A percentile compares a stretch with the other conserved stretches of the same genome.
Evolutionary conservation across 2,329 filamentous ascomycete species (phyloP).

Genomic region (Mariannaea elegans): DNA sequence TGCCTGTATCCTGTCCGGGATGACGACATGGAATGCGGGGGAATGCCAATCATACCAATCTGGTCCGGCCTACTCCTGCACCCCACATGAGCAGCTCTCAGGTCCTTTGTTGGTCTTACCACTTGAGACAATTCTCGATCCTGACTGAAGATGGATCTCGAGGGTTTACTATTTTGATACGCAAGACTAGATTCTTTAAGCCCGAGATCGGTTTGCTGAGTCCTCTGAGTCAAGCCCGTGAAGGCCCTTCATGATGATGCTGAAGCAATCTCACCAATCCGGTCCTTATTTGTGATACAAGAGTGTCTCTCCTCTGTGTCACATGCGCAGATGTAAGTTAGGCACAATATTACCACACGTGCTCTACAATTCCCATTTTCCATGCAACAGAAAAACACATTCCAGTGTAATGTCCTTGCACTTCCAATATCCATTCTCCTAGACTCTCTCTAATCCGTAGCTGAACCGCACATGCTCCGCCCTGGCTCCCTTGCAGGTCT

Average conservation of each 20-base stretch:
- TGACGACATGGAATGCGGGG: conserved; percentile 49
- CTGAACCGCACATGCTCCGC: background rate
- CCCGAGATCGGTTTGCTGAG: no score
- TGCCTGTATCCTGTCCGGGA: conserved; percentile 33
- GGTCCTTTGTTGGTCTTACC: background rate
- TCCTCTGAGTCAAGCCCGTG: no score
- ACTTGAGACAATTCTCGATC: background rate
- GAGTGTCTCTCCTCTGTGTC: no score
- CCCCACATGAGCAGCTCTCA: conserved; percentile 1
- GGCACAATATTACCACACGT: no score
- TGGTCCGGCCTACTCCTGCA: conserved; percentile 22
- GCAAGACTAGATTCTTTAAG: background rate
- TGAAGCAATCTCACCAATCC: no score
- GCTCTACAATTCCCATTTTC: background rate
- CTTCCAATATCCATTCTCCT: conserved; percentile 7
- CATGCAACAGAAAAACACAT: conserved; percentile 8
- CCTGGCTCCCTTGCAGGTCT: conserved; percentile 8
- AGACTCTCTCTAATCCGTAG: background rate
- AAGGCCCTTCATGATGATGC: no score
- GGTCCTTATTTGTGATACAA: no score
- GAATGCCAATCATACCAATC: conserved; percentile 32
- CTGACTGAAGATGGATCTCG: background rate
- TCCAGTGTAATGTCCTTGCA: conserved; percentile 9
- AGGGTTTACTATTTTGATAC: background rate
- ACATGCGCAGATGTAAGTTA: no score